Evolutionary conservation across 139 green algal genomes (phyloP), one percentile per base, ranked within the genome.

Genomic region (Pleodorina starrii): DNA sequence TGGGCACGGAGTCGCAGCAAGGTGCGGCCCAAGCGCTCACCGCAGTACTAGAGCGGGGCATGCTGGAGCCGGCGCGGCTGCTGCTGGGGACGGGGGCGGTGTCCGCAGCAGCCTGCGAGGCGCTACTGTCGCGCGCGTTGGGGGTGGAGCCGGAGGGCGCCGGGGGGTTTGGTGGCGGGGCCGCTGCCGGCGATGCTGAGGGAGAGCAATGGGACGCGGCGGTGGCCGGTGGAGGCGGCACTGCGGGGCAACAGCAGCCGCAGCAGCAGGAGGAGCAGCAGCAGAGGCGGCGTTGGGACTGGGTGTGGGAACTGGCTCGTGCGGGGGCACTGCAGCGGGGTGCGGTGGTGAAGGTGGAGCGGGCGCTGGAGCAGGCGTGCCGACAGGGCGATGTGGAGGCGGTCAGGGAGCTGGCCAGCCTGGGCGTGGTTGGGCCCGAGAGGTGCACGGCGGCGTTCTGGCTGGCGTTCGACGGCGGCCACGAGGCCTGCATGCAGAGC

Each of bases 31-130:
- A 29, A 11, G 76, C 76, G 76, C 5, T 69, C 1, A 12, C 0
- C n/a, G 76, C 48, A 3, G 48, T n/a, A 48, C 32, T 84, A 46
- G 5, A 35, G 50, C 46, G 46, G 11, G 44, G 74, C 9, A 48
- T 48, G 76, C 50, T n/a, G 43, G 74, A 46, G 29, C 48, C 0
- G n/a, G 76, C 48, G 25, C 27, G 74, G 44, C 2, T 66, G 48
- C 76, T 84, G 50, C 76, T 84, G 32, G 14, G 32, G 32, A 19
- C 32, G 6, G 76, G 76, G 17, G 76, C 32, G 16, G 76, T 84
- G 76, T 4, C 40, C 25, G 35, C 29, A 1, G 48, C 14, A 11
- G 76, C n/a, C 48, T 84, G 76, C 32, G 48, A 36, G 35, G 76
- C 6, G 48, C 35, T 84, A n/a, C 50, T 84, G 76, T 25, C n/a